Base-by-base conservation (phyloP, 169 alveolate genomes). In the Cryptosporidium viatorum region DNA sequence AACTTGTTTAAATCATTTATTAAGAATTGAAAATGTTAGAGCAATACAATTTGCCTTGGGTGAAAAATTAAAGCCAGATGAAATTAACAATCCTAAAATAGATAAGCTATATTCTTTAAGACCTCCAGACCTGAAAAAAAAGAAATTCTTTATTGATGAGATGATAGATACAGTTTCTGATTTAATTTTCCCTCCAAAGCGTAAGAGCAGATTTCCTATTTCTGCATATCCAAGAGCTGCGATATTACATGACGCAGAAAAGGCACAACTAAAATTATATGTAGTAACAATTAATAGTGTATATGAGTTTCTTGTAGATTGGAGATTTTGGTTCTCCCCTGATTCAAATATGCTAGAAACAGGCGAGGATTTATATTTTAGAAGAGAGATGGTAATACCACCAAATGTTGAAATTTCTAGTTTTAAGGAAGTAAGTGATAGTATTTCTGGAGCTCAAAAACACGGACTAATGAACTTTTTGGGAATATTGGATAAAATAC, bases 301-400 rank as follows among this genome's bases (percentile, higher is more conserved):
- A 12, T 80, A 80, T 41, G 89, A 80, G 39, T 39, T 80, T 23
- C 58, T 59, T 41, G 68, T 62, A 26, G 75, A 80, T 33, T 80
- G 89, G 89, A 59, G 75, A 65, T 80, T 45, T 62, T 80, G 89
- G 89, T 80, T 80, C 33, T 80, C 69, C 5, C 89, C 89, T 29
- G 89, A 80, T 80, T 80, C 89, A 62, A 59, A n/a, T 14, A 80
- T 80, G 89, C 51, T 80, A 14, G 75, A 59, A n/a, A 80, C 89
- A 10, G 50, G 48, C n/a, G 89, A 80, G 12, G 89, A 80, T 65
- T 52, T 80, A 43, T 80, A 80, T 41, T 65, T 80, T 48, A 80
- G 89, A 80, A 37, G 68, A 10, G 89, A 80, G 29, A 80, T 80
- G 75, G 62, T 41, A 52, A 45, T 80, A 67, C 75, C 89, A 60